phyloP scores from a whole-genome alignment of 768 basidiomycete species.

The Mycena galericulata region DNA sequence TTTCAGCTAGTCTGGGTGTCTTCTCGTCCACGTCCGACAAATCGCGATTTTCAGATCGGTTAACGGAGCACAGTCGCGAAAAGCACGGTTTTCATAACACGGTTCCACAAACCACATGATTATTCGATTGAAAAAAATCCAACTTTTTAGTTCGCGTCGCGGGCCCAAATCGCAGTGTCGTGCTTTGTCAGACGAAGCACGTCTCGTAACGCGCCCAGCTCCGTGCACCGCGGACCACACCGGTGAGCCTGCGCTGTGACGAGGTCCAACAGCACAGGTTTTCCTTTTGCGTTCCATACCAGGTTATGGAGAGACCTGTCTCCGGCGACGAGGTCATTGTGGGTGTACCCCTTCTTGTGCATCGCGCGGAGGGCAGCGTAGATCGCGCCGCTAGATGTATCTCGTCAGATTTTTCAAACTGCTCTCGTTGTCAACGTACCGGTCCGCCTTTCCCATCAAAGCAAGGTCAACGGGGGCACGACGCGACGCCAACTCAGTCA shows the following conservation, averaged over 20 bases:
- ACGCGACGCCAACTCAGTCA: background rate
- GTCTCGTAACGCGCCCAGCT: slow-evolving; percentile 2
- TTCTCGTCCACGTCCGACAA: too few species aligned
- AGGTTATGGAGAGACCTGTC: background rate
- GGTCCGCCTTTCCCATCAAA: background rate
- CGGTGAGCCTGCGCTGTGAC: slow-evolving; percentile 1
- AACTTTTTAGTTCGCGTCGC: too few species aligned
- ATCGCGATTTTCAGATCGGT: too few species aligned
- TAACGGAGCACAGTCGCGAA: too few species aligned
- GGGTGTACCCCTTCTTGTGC: background rate
- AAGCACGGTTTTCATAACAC: too few species aligned
- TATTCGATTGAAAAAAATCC: too few species aligned
- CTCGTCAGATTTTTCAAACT: background rate
- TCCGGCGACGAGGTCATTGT: slow-evolving; percentile 4
- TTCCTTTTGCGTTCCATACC: slow-evolving; percentile 4
- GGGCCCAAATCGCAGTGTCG: slow-evolving; percentile 6
- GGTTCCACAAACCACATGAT: too few species aligned
- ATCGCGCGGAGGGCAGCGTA: slow-evolving; percentile 2
- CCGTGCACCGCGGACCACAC: background rate
- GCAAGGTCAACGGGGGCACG: background rate
- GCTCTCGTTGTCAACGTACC: background rate
- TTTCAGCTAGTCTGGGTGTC: too few species aligned
- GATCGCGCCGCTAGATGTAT: slow-evolving; percentile 1
- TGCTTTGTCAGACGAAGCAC: slow-evolving; percentile 7
- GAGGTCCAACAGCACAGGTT: background rate